Evolutionary conservation across 2,329 filamentous ascomycete species (phyloP).

Genomic region (Ophiostoma angusticollis): DNA sequence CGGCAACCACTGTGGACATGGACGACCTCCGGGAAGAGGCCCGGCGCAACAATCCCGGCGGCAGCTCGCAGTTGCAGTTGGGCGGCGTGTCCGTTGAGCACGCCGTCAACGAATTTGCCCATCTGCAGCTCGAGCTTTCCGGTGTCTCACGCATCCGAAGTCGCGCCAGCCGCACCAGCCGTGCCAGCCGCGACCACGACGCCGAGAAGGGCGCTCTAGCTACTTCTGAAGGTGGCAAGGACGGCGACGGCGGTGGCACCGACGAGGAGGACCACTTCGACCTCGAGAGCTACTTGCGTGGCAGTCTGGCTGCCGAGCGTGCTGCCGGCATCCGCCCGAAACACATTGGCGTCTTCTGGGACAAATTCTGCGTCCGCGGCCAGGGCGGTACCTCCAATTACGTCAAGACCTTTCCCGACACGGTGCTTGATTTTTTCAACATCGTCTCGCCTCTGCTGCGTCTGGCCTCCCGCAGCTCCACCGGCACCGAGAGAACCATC

Average conservation of each 20-base stretch:
- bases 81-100: conserved; percentile 52
- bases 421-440: conserved; percentile 66
- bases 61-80: conserved; percentile 26
- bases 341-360: conserved; percentile 69
- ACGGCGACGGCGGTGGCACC: conserved; percentile 25
- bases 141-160: conserved; percentile 35
- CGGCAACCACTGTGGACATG: conserved; percentile 17
- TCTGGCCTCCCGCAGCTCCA: conserved; percentile 52
- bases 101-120: conserved; percentile 58
- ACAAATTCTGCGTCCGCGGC: conserved; percentile 62
- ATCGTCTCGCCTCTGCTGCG: conserved; percentile 50
- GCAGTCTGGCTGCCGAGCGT: conserved; percentile 56
- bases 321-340: conserved; percentile 71
- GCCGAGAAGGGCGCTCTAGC: conserved; percentile 39
- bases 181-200: conserved; percentile 35
- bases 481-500: conserved; percentile 59
- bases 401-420: conserved; percentile 63
- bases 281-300: conserved; percentile 60
- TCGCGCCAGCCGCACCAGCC: conserved; percentile 25
- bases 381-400: conserved; percentile 63
- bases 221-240: not conserved
- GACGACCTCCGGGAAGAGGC: conserved; percentile 29
- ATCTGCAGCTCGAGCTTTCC: conserved; percentile 50
- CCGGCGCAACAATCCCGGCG: conserved; percentile 34
- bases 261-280: conserved; percentile 56